These are phyloP conservation scores for Xenoacremonium recifei DNA, from an alignment of 2,329 filamentous ascomycete species.

Conservation along the genomic window DNA sequence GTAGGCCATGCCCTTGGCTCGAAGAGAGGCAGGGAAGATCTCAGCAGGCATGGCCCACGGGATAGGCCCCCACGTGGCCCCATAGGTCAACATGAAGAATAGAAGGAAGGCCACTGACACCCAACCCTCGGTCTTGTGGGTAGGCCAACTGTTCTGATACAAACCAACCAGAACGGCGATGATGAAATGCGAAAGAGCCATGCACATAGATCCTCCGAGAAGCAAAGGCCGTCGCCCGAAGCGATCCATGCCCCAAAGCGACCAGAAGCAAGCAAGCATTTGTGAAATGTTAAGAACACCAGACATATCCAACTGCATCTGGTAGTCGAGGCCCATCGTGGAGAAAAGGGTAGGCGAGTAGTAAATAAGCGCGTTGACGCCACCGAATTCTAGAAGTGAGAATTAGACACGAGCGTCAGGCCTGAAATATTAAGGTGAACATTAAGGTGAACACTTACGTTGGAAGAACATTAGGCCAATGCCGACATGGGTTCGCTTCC, in stretches of 20 bases:
- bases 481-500: slow-evolving; percentile 7
- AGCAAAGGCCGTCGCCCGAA: slow-evolving; percentile 3
- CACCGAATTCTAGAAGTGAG: slow-evolving; percentile 6
- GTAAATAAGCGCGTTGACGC: slow-evolving; percentile 36
- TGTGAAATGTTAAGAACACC: slow-evolving; percentile 8
- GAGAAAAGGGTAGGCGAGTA: slow-evolving; percentile 39
- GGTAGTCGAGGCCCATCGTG: slow-evolving; percentile 4
- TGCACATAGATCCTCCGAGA: slow-evolving; percentile 2
- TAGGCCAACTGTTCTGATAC: background rate
- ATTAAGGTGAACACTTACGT: background rate
- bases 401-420: background rate
- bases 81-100: slow-evolving; percentile 2
- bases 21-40: slow-evolving; percentile 2
- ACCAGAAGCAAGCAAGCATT: slow-evolving; percentile 4
- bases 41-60: slow-evolving; percentile 7
- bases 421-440: background rate
- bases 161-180: slow-evolving; percentile 2
- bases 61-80: slow-evolving; percentile 4
- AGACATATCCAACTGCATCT: slow-evolving; percentile 8
- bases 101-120: slow-evolving; percentile 1
- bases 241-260: slow-evolving; percentile 6
- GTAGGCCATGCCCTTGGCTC: slow-evolving; percentile 5
- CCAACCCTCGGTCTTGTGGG: background rate
- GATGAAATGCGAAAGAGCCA: slow-evolving; percentile 4
- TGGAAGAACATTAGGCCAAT: slow-evolving; percentile 10